phyloP scores from a whole-genome alignment of 1,139 yeast genomes.

The Debaryomyces psychrophilus region DNA sequence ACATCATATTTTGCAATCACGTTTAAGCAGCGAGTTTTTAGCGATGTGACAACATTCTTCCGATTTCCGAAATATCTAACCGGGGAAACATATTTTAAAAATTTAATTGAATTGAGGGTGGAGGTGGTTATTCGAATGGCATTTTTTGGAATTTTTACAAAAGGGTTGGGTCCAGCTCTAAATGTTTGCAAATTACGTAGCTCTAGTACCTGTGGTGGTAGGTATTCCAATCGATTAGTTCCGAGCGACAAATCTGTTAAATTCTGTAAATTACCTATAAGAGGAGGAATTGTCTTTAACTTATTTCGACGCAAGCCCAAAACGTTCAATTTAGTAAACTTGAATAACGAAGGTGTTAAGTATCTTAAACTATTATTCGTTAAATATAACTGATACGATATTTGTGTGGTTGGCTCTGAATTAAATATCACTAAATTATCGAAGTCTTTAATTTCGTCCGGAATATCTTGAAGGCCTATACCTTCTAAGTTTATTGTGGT shows the following conservation, averaged over 20 bases:
- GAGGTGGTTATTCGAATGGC: constrained; percentile 26
- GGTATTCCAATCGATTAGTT: constrained; percentile 36
- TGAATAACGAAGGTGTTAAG: constrained; percentile 43
- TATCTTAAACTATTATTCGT: constrained; percentile 38
- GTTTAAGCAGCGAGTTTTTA: constrained; percentile 39
- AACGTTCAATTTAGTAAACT: constrained; percentile 46
- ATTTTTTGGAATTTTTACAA: constrained; percentile 30
- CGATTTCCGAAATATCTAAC: constrained; percentile 21
- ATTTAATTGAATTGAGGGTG: constrained; percentile 11
- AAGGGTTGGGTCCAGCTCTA: constrained; percentile 52
- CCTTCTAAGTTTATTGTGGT: constrained; percentile 41
- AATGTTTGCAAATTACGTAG: constrained; percentile 35
- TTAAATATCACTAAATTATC: constrained; percentile 46
- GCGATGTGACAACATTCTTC: constrained; percentile 28
- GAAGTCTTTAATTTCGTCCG: constrained; percentile 49
- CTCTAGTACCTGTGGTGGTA: constrained; percentile 42
- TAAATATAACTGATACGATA: constrained; percentile 41
- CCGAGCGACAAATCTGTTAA: constrained; percentile 46
- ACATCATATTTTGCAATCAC: constrained; percentile 46
- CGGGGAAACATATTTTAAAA: constrained; percentile 28
- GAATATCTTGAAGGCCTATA: constrained; percentile 41
- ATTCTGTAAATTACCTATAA: constrained; percentile 34
- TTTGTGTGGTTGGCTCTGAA: constrained; percentile 25
- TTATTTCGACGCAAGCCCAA: constrained; percentile 45
- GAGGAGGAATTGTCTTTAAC: constrained; percentile 37